Conservation (phyloP, 1,139 yeast species). For the Pneumocystis murina region DNA sequence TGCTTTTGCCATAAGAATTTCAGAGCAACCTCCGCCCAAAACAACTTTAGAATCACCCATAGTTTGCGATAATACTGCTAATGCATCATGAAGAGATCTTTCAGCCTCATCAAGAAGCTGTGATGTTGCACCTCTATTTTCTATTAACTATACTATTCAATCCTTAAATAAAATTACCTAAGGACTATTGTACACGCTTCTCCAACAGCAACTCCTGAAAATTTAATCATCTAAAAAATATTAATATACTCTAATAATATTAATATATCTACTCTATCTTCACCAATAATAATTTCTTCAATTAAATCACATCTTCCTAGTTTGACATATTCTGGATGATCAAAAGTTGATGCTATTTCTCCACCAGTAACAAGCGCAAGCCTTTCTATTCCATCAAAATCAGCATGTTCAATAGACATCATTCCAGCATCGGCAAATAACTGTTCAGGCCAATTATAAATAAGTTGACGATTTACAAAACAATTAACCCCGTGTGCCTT, state of each 20-base stretch:
- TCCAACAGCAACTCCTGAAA: slow-evolving; percentile 88
- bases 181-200: slow-evolving; percentile 88
- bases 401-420: slow-evolving; percentile 94
- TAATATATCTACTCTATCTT: slow-evolving; percentile 39
- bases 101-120: slow-evolving; percentile 95
- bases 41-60: slow-evolving; percentile 90
- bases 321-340: slow-evolving; percentile 70
- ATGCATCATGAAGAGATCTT: slow-evolving; percentile 91
- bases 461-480: slow-evolving; percentile 87
- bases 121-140: slow-evolving; percentile 78
- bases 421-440: slow-evolving; percentile 74
- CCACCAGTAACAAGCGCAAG: slow-evolving; percentile 95
- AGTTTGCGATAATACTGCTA: slow-evolving; percentile 88
- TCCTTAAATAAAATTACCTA: background rate
- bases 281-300: slow-evolving; percentile 89
- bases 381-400: slow-evolving; percentile 95
- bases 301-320: slow-evolving; percentile 79
- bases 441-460: slow-evolving; percentile 96
- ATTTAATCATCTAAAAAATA: slow-evolving; percentile 40
- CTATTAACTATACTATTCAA: slow-evolving; percentile 19
- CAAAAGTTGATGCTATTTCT: slow-evolving; percentile 94
- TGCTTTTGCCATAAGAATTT: slow-evolving; percentile 95
- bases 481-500: slow-evolving; percentile 69
- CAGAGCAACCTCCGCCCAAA: slow-evolving; percentile 96
- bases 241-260: background rate